Evolutionary conservation across 805 yeast species (phyloP), one percentile per base, ranked within the genome.

Genomic region (Metschnikowia reukaufii): DNA sequence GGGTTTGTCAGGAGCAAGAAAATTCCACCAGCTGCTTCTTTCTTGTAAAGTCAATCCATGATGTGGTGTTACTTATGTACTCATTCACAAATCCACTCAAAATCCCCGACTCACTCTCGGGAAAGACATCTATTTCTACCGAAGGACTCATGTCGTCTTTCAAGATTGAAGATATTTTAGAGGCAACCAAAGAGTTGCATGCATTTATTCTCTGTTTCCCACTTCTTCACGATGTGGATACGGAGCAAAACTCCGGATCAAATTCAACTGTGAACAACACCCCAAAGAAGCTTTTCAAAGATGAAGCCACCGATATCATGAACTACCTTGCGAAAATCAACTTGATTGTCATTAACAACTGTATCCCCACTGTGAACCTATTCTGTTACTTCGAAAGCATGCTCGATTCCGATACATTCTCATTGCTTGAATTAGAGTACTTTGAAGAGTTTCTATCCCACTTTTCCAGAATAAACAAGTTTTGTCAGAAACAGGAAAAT

Each of bases 381-480:
- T 72, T 67, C 60, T 50, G 65, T 18, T 58, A 55, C 42, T 64
- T 66, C 51, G 60, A 67, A 39, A 59, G 67, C 9, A 58, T 65
- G 36, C 51, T 61, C 16, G 36, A 44, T 4, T 27, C 33, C 9
- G 39, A 42, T 18, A 17, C 39, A 4, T 42, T 45, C 20, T 23
- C 45, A 8, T 36, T 47, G 6, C 54, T 47, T 25, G 58, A 54
- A 33, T 21, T 52, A 13, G 56, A 52, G 39, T 44, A 47, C 35
- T 45, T 54, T 23, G 56, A 52, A 33, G 56, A 50, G 47, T 50
- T 49, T 29, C 43, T 54, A 30, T 39, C 48, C 9, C 56, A 49
- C 27, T 52, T 52, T 20, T 42, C 52, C 27, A 30, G 47, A 16
- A 33, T 52, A 32, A 31, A 47, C 36, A 40, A 44, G 32, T 40